Percentiles rank a stretch among this genome's conserved stretches.
phyloP scores from a whole-genome alignment of 2,329 filamentous ascomycete species.

The Lasiodiplodia gonubiensis region DNA sequence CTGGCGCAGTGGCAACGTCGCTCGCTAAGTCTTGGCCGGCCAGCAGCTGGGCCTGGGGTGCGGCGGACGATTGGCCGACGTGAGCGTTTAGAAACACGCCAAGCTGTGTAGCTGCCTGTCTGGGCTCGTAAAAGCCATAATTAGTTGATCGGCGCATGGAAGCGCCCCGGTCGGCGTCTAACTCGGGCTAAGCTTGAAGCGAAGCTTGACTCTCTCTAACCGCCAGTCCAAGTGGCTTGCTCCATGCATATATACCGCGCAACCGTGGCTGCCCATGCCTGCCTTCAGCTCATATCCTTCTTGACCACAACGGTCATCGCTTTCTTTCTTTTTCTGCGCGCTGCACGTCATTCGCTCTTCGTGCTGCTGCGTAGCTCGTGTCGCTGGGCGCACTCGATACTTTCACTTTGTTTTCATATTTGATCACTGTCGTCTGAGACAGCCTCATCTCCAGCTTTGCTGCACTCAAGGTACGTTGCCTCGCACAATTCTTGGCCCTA shows the following conservation, averaged over 20 bases:
- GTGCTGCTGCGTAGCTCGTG: neutral
- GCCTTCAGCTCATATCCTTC: slow-evolving; percentile 1
- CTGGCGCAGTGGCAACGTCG: neutral
- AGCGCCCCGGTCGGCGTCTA: neutral
- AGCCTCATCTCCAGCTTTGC: neutral
- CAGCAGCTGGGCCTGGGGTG: neutral
- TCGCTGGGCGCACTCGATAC: neutral
- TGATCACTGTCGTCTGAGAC: neutral
- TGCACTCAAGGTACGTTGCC: slow-evolving; percentile 4
- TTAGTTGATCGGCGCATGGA: slow-evolving; percentile 22
- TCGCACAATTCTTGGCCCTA: slow-evolving; percentile 2
- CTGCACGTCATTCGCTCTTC: neutral
- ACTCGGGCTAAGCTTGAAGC: neutral
- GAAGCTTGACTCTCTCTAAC: slow-evolving; percentile 23
- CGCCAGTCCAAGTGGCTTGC: slow-evolving; percentile 6
- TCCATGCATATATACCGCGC: slow-evolving; percentile 6
- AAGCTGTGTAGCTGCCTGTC: slow-evolving; percentile 15
- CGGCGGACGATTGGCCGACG: slow-evolving; percentile 1
- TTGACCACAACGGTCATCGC: neutral
- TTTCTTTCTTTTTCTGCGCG: neutral
- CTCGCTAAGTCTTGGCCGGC: neutral
- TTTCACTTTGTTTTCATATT: neutral
- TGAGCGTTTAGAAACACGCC: slow-evolving; percentile 18
- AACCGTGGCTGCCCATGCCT: neutral
- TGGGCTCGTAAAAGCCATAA: neutral